Base-by-base conservation (phyloP, 192 early-diverging fungal species). In the Coemansia sp. region DNA sequence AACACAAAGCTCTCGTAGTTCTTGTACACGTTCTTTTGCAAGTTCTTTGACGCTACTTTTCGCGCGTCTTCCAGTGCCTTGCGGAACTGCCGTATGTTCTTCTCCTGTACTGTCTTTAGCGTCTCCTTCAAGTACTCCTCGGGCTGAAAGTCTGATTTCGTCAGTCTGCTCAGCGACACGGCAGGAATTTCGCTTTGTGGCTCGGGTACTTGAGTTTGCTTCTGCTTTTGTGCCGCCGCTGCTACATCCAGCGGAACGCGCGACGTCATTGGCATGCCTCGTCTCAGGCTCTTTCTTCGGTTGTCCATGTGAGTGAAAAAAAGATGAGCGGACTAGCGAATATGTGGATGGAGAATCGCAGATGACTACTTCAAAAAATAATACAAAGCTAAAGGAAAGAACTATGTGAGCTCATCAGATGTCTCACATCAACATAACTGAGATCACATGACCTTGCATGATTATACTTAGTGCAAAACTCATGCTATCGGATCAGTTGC, bases 1-100 rank as follows among this genome's bases (percentile, higher is more conserved):
- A 85, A 86, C 34, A 93, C 89, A 79, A 93, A 93, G 74, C 90
- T 88, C 63, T 74, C 83, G 73, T 93, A 92, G 85, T 92, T 93
- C 69, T 79, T 85, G 78, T 87, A 90, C 50, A 93, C 88, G 73
- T 90, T 91, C 58, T 86, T 79, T 43, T 91, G 90, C 61, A 92
- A 72, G 68, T 88, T 87, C 47, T 64, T 69, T 16, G 90, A 87
- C 39, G 90, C 87, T 5, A 74, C 80, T 38, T 88, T 86, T 62
- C 85, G 79, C 36, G 91, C 79, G 66, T 87, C 87, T 22, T 86
- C 84, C 11, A 93, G 73, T 15, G 77, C 38, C 58, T 83, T 83
- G 81, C 81, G 81, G 65, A 83, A 83, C 68, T 78, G 81, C 29
- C 81, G 66, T n/a, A 83, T 75, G 27, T 68, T 68, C 18, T 50